Percentiles rank a stretch among this genome's conserved stretches.
phyloP scores from a whole-genome alignment of 208 protist species.

The Naegleria gruberi region DNA sequence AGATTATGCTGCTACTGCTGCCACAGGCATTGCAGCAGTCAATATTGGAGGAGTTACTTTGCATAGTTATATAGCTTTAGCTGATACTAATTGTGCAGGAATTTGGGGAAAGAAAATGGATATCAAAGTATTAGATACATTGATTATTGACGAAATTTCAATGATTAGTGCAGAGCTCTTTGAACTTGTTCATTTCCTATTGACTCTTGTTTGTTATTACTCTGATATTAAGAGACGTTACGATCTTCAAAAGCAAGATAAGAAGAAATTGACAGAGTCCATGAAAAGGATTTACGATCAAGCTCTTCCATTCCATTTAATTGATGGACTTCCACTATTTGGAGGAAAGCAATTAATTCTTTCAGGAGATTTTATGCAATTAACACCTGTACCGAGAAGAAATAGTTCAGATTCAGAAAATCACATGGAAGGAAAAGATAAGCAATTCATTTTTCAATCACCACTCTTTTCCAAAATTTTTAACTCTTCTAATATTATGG shows the following conservation, averaged over 20 bases:
- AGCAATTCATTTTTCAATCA: not conserved
- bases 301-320: not conserved
- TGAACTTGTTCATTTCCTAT: constrained; percentile 34
- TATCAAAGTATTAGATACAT: not conserved
- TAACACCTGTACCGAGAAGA: constrained; percentile 35
- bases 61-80: not conserved
- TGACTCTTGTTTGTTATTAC: constrained; percentile 1
- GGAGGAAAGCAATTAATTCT: constrained; percentile 49
- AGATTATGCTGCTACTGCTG: constrained; percentile 36
- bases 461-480: not conserved
- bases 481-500: not conserved
- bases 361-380: constrained; percentile 50
- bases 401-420: not conserved
- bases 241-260: not conserved
- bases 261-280: not conserved
- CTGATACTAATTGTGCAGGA: not conserved
- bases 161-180: constrained; percentile 37
- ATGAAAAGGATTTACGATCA: not conserved
- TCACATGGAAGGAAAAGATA: not conserved
- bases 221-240: not conserved
- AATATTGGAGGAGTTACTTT: constrained; percentile 36
- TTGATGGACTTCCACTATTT: constrained; percentile 34
- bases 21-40: constrained; percentile 42
- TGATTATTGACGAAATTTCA: constrained; percentile 52
- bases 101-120: not conserved